Conservation (phyloP, 305 asterid species). For the Fraxinus paxiana region DNA sequence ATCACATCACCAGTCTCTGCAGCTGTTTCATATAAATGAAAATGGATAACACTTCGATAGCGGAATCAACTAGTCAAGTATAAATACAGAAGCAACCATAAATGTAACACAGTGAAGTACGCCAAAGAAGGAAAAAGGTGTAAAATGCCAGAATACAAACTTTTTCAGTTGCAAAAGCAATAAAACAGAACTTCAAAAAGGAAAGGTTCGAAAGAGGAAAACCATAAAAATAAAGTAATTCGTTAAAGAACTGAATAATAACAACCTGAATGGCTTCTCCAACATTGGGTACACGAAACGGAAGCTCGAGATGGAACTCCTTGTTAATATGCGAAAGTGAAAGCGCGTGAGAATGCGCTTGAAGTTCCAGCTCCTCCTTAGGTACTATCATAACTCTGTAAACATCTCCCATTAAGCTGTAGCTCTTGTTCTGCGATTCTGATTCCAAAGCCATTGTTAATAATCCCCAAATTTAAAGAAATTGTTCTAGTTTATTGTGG, state of each 20-base stretch:
- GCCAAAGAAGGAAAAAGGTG: neutral
- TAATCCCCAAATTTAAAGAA: neutral
- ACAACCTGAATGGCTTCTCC: constrained; percentile 48
- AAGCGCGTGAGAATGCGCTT: constrained; percentile 30
- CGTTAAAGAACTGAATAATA: neutral
- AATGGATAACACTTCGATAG: neutral
- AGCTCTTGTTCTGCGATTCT: constrained; percentile 56
- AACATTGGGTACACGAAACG: constrained; percentile 37
- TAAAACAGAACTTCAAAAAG: neutral
- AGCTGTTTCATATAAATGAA: neutral
- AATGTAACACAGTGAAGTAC: neutral
- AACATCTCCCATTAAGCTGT: constrained; percentile 43
- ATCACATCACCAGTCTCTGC: neutral
- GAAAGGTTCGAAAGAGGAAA: neutral
- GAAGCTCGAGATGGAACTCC: constrained; percentile 27
- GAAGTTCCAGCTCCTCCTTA: constrained; percentile 48
- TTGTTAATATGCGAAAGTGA: constrained; percentile 13
- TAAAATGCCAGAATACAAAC: neutral
- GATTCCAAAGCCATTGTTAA: constrained; percentile 35
- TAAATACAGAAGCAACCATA: neutral
- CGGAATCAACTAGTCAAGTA: neutral
- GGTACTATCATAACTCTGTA: constrained; percentile 49
- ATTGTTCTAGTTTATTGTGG: neutral
- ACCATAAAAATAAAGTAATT: neutral
- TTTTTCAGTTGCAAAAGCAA: neutral